phyloP scores from a whole-genome alignment of 768 basidiomycete species.

The Mycena kentingensis region DNA sequence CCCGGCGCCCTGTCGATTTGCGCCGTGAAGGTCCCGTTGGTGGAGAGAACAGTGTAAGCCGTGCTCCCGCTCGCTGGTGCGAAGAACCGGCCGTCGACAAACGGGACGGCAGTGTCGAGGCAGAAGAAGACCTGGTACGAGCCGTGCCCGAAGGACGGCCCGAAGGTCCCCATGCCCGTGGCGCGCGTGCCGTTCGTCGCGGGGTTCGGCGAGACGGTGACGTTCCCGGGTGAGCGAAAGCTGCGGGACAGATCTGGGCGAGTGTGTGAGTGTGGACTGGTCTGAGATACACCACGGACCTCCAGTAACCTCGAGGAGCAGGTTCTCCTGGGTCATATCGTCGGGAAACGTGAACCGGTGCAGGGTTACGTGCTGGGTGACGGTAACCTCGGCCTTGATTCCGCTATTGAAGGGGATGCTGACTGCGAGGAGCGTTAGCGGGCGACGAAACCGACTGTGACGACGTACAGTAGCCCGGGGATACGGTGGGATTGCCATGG shows the following conservation, averaged over 20 bases:
- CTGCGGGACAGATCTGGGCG: constrained; percentile 8
- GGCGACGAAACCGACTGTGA: background rate
- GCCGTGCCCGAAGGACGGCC: constrained; percentile 16
- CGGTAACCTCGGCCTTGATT: constrained; percentile 46
- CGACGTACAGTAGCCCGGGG: constrained; percentile 19
- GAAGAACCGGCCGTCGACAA: constrained; percentile 10
- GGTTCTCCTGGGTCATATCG: constrained; percentile 33
- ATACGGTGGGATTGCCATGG: constrained; percentile 14
- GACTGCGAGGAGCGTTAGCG: background rate
- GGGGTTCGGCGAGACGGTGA: constrained; percentile 3
- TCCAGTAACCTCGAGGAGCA: constrained; percentile 14
- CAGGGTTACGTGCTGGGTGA: constrained; percentile 44
- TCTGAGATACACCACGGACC: background rate
- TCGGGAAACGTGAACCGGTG: constrained; percentile 47
- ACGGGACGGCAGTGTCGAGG: constrained; percentile 8
- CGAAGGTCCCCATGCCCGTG: constrained; percentile 11
- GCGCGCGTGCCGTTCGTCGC: constrained; percentile 7
- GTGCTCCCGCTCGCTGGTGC: background rate
- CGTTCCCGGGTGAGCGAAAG: background rate
- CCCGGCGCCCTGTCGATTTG: constrained; percentile 1
- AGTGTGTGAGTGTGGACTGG: background rate
- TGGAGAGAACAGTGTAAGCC: background rate
- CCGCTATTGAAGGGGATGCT: constrained; percentile 38
- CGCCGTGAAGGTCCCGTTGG: background rate
- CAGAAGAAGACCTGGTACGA: constrained; percentile 12